phyloP scores from a whole-genome alignment of 2,329 filamentous ascomycete genomes.

The Lithohypha guttulata region DNA sequence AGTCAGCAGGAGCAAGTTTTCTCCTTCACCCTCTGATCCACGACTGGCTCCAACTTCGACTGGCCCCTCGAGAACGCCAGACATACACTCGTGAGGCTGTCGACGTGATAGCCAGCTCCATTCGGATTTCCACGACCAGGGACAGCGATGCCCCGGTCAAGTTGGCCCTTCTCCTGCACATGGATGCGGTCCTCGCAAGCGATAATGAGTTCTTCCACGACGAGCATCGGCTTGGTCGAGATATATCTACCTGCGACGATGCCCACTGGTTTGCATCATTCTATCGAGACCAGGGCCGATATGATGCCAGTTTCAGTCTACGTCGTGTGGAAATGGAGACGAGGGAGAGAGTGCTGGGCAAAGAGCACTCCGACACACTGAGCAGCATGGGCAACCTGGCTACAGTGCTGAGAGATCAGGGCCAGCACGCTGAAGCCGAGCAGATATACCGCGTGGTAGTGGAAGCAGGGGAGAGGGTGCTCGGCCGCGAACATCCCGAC shows the following conservation, averaged over 20 bases:
- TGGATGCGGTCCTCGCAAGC: slow-evolving; percentile 11
- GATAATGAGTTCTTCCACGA: too few species aligned
- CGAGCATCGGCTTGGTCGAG: slow-evolving; percentile 8
- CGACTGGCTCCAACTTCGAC: slow-evolving; percentile 11
- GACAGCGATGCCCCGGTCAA: slow-evolving; percentile 8
- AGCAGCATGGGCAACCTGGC: slow-evolving; percentile 20
- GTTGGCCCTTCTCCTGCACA: slow-evolving; percentile 9
- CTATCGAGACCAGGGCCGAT: slow-evolving; percentile 14
- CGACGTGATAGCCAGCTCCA: slow-evolving; percentile 7
- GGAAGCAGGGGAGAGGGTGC: slow-evolving; percentile 9
- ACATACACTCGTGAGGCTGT: slow-evolving; percentile 8
- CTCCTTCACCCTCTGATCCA: slow-evolving; percentile 10
- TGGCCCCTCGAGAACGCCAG: slow-evolving; percentile 4
- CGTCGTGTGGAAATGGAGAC: too few species aligned
- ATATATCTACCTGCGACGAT: slow-evolving; percentile 10
- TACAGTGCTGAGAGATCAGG: slow-evolving; percentile 10
- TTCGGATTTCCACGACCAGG: neutral
- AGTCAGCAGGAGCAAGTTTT: slow-evolving; percentile 8
- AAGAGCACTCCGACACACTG: slow-evolving; percentile 15
- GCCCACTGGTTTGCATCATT: slow-evolving; percentile 15
- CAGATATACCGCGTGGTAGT: slow-evolving; percentile 12
- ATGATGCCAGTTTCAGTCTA: slow-evolving; percentile 10
- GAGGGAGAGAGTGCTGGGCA: slow-evolving; percentile 9
- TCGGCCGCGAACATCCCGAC: slow-evolving; percentile 15
- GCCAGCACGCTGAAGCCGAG: slow-evolving; percentile 8